Conservation (phyloP, 345 rosid species). For the Raphanus sativus region DNA sequence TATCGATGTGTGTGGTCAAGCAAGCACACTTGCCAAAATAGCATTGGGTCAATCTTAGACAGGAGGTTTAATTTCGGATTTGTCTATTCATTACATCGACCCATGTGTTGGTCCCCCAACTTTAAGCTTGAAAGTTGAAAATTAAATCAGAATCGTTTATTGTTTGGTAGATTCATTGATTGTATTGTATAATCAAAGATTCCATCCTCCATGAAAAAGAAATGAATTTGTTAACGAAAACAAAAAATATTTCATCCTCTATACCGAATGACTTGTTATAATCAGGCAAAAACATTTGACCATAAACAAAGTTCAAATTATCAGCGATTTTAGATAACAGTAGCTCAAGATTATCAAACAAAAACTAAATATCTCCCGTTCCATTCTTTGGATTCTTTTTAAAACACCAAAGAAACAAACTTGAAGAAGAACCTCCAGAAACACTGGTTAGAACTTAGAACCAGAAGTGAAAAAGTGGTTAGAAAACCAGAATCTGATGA, state of each 20-base stretch:
- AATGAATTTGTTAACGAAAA: background rate
- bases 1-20: background rate
- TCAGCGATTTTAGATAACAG: background rate
- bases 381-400: constrained; percentile 2
- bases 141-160: background rate
- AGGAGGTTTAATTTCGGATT: background rate
- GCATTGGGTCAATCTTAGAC: background rate
- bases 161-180: background rate
- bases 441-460: background rate
- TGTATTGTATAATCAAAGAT: background rate
- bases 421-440: background rate
- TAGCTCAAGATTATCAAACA: constrained; percentile 11
- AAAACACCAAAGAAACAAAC: constrained; percentile 20
- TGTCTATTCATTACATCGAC: background rate
- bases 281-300: background rate
- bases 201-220: background rate
- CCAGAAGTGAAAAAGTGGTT: constrained; percentile 4
- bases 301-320: background rate
- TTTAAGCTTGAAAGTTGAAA: background rate
- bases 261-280: background rate
- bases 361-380: background rate
- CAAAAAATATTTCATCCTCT: background rate
- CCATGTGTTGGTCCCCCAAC: background rate
- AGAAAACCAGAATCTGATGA: background rate
- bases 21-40: background rate